These are phyloP conservation scores for Rhizopus stolonifer DNA, from an alignment of 371 early-diverging fungal species.

Conservation along the genomic window DNA sequence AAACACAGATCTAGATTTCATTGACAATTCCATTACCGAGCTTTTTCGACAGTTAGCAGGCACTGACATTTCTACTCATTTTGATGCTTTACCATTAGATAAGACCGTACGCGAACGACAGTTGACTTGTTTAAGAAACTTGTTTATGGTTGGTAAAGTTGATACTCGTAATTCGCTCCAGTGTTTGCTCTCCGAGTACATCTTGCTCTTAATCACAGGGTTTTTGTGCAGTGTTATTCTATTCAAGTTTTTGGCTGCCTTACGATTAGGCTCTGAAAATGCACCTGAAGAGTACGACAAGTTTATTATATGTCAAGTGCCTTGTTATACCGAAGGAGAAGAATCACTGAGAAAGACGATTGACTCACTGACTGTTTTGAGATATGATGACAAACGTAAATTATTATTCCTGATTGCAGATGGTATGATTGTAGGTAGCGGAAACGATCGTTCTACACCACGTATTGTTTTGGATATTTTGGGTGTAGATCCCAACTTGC, in stretches of 20 bases:
- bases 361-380: constrained; percentile 84
- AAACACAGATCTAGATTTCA: constrained; percentile 39
- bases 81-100: constrained; percentile 50
- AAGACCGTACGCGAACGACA: constrained; percentile 39
- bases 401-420: constrained; percentile 90
- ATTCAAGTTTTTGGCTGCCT: constrained; percentile 91
- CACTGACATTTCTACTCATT: constrained; percentile 66
- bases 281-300: constrained; percentile 80
- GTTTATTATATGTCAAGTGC: constrained; percentile 88
- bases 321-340: constrained; percentile 99
- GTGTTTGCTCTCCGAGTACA: constrained; percentile 87
- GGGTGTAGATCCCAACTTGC: constrained; percentile 77
- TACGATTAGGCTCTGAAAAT: constrained; percentile 72
- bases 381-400: constrained; percentile 95
- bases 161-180: constrained; percentile 79
- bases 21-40: constrained; percentile 62
- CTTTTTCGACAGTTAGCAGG: constrained; percentile 66
- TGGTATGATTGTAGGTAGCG: constrained; percentile 94
- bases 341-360: constrained; percentile 93
- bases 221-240: constrained; percentile 84
- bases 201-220: constrained; percentile 76
- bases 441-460: constrained; percentile 97
- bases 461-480: constrained; percentile 95
- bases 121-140: constrained; percentile 72
- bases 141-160: constrained; percentile 87